phyloP scores from a whole-genome alignment of 2,329 filamentous ascomycete species.

The Tolypocladium capitatum region DNA sequence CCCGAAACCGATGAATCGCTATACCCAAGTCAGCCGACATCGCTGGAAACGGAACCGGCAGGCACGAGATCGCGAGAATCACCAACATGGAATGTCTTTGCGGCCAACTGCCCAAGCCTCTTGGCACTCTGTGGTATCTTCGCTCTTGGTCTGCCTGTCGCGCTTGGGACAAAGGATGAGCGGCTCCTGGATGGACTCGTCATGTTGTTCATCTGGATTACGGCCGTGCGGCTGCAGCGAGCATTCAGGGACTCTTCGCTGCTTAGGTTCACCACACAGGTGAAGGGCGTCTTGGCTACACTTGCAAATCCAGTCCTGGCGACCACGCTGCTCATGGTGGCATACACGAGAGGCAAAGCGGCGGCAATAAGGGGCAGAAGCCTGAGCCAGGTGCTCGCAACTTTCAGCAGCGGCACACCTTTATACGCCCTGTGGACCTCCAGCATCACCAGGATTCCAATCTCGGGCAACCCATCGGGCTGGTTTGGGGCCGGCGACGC shows the following conservation, averaged over 20 bases:
- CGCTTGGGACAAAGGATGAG: conserved; percentile 17
- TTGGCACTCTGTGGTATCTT: conserved; percentile 19
- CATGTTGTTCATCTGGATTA: conserved; percentile 36
- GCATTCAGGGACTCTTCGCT: conserved; percentile 15
- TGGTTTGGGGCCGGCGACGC: conserved; percentile 35
- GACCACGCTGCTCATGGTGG: conserved; percentile 30
- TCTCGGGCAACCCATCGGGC: conserved; percentile 6
- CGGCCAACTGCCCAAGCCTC: conserved; percentile 12
- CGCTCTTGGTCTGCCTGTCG: conserved; percentile 27
- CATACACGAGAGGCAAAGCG: conserved; percentile 28
- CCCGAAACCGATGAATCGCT: background rate
- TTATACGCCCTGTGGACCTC: conserved; percentile 22
- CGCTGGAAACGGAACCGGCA: background rate
- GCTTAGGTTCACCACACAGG: conserved; percentile 2
- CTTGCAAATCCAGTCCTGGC: conserved; percentile 34
- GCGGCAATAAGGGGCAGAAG: conserved; percentile 13
- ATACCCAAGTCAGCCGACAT: background rate
- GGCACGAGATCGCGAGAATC: background rate
- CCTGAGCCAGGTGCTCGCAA: conserved; percentile 15
- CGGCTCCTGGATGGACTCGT: conserved; percentile 31
- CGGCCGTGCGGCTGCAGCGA: conserved; percentile 24
- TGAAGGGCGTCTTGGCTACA: conserved; percentile 21
- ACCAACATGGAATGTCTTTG: background rate
- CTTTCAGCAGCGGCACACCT: conserved; percentile 20
- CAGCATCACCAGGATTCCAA: background rate